Percentiles rank a stretch among this genome's conserved stretches.
These are phyloP conservation scores for Hemileccinum impolitum DNA, from an alignment of 768 basidiomycete genomes.

Conservation along the genomic window DNA sequence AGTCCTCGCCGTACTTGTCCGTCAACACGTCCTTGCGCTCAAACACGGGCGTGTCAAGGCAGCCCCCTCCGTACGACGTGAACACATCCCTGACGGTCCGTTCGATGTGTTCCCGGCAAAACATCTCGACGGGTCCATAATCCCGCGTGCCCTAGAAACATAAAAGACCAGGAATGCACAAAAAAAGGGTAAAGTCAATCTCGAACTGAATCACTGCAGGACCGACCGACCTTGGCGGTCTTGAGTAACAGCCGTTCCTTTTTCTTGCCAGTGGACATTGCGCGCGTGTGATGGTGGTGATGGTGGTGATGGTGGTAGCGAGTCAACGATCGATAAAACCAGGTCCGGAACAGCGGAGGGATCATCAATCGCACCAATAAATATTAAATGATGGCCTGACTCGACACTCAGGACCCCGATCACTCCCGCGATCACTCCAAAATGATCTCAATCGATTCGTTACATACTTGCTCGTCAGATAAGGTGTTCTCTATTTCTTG, in stretches of 20 bases:
- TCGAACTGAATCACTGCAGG: too few relatives aligned
- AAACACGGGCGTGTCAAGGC: constrained; percentile 97
- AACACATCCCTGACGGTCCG: constrained; percentile 84
- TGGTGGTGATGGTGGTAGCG: not conserved
- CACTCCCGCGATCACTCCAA: too few relatives aligned
- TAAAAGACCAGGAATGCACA: not conserved
- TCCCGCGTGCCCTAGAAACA: constrained; percentile 84
- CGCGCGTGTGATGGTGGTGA: constrained; percentile 17
- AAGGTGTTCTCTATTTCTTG: too few relatives aligned
- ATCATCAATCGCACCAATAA: too few relatives aligned
- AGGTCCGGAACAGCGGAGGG: constrained; percentile 13
- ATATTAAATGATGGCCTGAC: too few relatives aligned
- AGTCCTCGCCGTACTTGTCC: constrained; percentile 97
- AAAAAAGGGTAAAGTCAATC: too few relatives aligned
- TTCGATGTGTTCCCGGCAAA: constrained; percentile 88
- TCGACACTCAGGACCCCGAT: too few relatives aligned
- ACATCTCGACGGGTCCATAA: constrained; percentile 90
- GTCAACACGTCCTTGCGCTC: constrained; percentile 95
- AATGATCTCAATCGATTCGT: too few relatives aligned
- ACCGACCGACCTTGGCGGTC: constrained; percentile 97
- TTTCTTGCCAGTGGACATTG: constrained; percentile 55
- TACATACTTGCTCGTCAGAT: too few relatives aligned
- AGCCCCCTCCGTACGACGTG: constrained; percentile 82
- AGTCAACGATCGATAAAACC: constrained; percentile 35
- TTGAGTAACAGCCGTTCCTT: constrained; percentile 77